Evolutionary conservation across 805 yeast genomes (phyloP), one percentile per base, ranked within the genome.

Genomic region (Barnettozyma wickerhamii): DNA sequence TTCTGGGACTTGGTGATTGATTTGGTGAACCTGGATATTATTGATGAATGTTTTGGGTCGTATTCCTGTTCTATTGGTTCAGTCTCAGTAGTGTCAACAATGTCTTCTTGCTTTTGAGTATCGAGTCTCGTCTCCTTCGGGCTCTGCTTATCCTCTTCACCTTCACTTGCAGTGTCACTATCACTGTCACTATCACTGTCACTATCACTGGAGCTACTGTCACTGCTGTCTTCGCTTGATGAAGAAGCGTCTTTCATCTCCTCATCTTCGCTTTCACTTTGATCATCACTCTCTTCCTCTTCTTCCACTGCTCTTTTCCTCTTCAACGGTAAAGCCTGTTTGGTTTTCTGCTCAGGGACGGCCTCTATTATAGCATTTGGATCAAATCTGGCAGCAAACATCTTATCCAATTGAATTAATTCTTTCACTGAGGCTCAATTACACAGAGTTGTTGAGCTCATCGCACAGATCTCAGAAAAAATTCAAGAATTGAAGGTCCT

Each of bases 381-480:
- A 48, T 77, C 84, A 51, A 74, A 81, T 56, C 87, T 66, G 13
- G 74, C 72, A 7, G 84, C 84, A 64, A 81, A 81, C 88, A 81
- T 54, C 19, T 21, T 19, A 15, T n/a, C n/a, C n/a, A n/a, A n/a
- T n/a, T n/a, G n/a, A n/a, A n/a, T n/a, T n/a, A n/a, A n/a, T n/a
- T n/a, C n/a, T n/a, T n/a, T n/a, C n/a, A n/a, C n/a, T n/a, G n/a
- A n/a, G n/a, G n/a, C n/a, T n/a, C n/a, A n/a, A n/a, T n/a, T n/a
- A n/a, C n/a, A n/a, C n/a, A n/a, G n/a, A n/a, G n/a, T n/a, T n/a
- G n/a, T n/a, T n/a, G n/a, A 23, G 26, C 26, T 23, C 26, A 23
- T 23, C 26, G 26, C 26, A 2, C 12, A 23, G 12, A 23, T 9
- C 12, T 23, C 9, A 23, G 26, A 23, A 23, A 23, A 23, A 23